Evolutionary conservation across 192 early-diverging fungal genomes (phyloP).

Genomic region (Backusella psychrophila): DNA sequence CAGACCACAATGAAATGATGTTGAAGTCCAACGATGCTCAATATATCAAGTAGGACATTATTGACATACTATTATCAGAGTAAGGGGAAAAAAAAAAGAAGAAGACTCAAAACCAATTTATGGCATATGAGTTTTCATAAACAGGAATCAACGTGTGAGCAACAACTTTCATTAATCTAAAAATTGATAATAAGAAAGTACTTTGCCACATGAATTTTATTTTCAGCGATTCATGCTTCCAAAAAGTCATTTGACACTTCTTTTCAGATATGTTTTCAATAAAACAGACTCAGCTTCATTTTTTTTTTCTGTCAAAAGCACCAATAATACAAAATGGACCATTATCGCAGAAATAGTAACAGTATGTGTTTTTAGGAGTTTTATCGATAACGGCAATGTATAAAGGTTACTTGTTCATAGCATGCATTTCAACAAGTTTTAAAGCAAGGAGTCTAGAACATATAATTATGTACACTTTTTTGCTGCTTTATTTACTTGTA

Average conservation of each 20-base stretch:
- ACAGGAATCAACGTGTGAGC: too few relatives aligned
- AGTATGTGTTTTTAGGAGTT: background rate
- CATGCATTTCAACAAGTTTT: background rate
- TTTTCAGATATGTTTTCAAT: constrained; percentile 1
- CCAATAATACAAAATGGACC: background rate
- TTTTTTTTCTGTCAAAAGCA: background rate
- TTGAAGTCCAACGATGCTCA: too few relatives aligned
- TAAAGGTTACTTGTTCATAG: background rate
- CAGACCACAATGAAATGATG: too few relatives aligned
- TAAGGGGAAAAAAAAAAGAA: too few relatives aligned
- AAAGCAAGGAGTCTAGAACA: background rate
- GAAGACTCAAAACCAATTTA: too few relatives aligned
- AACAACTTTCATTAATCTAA: too few relatives aligned
- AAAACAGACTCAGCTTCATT: background rate
- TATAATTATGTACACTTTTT: background rate
- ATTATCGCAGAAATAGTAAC: background rate
- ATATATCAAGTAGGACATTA: too few relatives aligned
- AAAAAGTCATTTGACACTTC: background rate
- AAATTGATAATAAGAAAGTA: background rate
- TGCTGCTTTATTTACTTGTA: background rate
- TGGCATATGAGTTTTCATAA: too few relatives aligned
- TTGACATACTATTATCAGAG: too few relatives aligned
- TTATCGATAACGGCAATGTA: background rate
- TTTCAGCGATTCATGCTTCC: background rate
- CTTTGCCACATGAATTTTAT: background rate